Evolutionary conservation across 345 rosid genomes (phyloP), one percentile per base, ranked within the genome.

Genomic region (Gossypium arboreum): DNA sequence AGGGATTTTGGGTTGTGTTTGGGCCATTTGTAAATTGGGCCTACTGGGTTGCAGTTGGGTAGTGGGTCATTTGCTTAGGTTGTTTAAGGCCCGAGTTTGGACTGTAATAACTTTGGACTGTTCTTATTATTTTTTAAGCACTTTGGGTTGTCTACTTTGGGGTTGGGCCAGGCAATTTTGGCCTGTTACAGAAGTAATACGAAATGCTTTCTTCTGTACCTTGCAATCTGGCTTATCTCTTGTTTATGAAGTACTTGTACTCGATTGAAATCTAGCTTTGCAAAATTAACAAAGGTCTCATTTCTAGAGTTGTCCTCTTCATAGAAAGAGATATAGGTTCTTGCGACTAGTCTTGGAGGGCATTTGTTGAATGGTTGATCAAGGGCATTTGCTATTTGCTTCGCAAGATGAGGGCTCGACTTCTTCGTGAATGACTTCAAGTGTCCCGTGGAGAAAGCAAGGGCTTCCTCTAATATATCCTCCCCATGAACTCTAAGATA

Each of bases 281-380:
- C 50, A 43, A 64, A 41, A 2, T 10, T 64, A 3, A 64, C 51
- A n/a, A 41, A 25, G 24, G 27, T 64, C 22, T 41, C 69, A 4
- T 43, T 64, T 11, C 3, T 64, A 3, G 27, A 41, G 1, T n/a
- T 17, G 1, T 64, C 68, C 13, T 64, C 25, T 17, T 64, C 69
- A n/a, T 64, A 64, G 50, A 64, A 64, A 43, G 69, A 64, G 69
- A 64, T 18, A 10, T 64, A 64, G 16, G 24, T 43, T 25, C 69
- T 41, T n/a, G 69, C 50, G 0, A 13, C 69, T 10, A 64, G 25
- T n/a, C 69, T 64, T n/a, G 69, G 69, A 9, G 69, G 69, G 50
- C 27, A 11, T 64, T 64, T 64, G 51, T 64, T 64, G 7, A 64
- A 11, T n/a, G 69, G 51, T 1, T 43, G 50, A n/a, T 64, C 51